Conservation (phyloP, 2,329 filamentous ascomycete genomes). For the Penicillium sp. region DNA sequence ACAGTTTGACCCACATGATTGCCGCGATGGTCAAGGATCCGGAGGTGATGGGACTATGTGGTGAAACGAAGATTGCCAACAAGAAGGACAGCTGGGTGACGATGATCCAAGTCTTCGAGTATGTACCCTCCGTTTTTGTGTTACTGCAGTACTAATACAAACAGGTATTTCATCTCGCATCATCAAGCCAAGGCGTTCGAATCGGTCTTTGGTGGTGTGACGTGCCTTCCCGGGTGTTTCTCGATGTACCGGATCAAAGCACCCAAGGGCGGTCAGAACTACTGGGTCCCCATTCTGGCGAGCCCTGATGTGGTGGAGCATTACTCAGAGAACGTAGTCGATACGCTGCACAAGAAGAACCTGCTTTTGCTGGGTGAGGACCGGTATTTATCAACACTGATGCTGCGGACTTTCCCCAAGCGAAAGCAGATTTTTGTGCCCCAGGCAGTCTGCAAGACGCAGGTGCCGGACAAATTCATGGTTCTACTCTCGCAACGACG, state of each 20-base stretch:
- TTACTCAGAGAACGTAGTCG: constrained; percentile 97
- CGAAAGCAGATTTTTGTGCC: constrained; percentile 97
- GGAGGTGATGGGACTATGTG: constrained; percentile 97
- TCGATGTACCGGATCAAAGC: constrained; percentile 99
- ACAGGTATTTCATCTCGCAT: constrained; percentile 87
- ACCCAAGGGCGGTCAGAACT: constrained; percentile 95
- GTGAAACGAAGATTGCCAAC: constrained; percentile 99
- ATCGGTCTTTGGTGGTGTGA: constrained; percentile 96
- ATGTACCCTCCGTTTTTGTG: constrained; percentile 24
- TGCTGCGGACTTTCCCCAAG: constrained; percentile 98
- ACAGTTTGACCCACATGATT: constrained; percentile 96
- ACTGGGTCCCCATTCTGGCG: constrained; percentile 96
- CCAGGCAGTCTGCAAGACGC: constrained; percentile 97
- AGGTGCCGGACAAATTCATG: constrained; percentile 83
- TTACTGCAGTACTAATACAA: constrained; percentile 7
- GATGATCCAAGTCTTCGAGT: constrained; percentile 96
- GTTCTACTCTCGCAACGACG: constrained; percentile 89
- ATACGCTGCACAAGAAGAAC: too few relatives aligned
- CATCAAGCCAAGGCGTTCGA: constrained; percentile 96
- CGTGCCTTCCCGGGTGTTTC: constrained; percentile 96
- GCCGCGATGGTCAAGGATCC: constrained; percentile 98
- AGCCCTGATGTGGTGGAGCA: constrained; percentile 98
- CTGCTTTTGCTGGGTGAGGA: too few relatives aligned
- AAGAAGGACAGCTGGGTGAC: constrained; percentile 91
- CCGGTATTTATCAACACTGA: constrained; percentile 89